Evolutionary conservation across 345 rosid genomes (phyloP), one percentile per base, ranked within the genome.

Genomic region (Anastatica hierochuntica): DNA sequence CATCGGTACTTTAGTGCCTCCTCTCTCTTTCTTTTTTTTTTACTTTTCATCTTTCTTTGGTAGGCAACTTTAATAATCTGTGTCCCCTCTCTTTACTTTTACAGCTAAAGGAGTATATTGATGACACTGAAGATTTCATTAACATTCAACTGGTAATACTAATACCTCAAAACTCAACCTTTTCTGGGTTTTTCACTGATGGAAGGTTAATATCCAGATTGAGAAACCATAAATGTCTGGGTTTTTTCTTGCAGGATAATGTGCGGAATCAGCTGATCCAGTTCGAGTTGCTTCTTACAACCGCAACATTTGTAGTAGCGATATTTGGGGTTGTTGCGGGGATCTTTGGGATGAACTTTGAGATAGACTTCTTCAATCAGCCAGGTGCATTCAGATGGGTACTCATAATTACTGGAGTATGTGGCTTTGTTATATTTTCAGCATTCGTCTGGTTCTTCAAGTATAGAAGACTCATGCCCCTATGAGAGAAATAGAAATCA

Each of bases 261-360:
- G 98, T 92, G 35, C 80, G 97, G 53, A 92, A 92, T 71, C 97
- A 92, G 67, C 81, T 92, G 67, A 92, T 92, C 73, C 98, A 92
- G 17, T 88, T 88, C 40, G 98, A 92, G 79, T 79, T 92, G 63
- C 76, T 92, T 7, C 79, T 92, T n/a, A 92, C 98, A 0, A 88
- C 98, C 0, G 97, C 95, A 0, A 88, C 97, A 2, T 92, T 92
- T 26, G 97, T 92, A 14, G 98, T 83, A 13, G 95, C 98, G 23
- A 85, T 92, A 30, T 92, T 92, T 53, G 98, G 95, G 40, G 98
- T 92, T 2, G 98, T 92, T 34, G 95, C 98, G 3, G 97, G 98
- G 62, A 68, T 92, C 41, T 92, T 92, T 66, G 98, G 97, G n/a
- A 92, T 92, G 98, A 88, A 88, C 58, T 92, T 92, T 48, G 21